A percentile compares a stretch with the other conserved stretches of the same genome.
Evolutionary conservation across 495 filamentous ascomycete species (phyloP).

Genomic region (Viridothelium virens): DNA sequence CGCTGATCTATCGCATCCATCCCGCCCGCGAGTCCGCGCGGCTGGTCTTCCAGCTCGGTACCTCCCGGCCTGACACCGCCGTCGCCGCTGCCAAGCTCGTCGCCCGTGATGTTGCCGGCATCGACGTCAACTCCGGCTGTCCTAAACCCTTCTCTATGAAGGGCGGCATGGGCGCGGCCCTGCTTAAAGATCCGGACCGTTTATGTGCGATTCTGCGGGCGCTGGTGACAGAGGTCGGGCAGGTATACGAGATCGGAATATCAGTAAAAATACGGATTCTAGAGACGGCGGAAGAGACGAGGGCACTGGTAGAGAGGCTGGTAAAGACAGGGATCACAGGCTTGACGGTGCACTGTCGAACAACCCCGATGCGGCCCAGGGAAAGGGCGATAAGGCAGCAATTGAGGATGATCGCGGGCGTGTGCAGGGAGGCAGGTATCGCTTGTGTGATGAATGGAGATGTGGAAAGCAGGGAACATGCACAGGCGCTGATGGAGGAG

Average conservation of each 20-base stretch:
- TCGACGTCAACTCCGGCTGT: conserved; percentile 95
- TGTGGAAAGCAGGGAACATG: conserved; percentile 62
- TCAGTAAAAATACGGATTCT: conserved; percentile 92
- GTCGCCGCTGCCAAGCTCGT: conserved; percentile 77
- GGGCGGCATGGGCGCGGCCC: conserved; percentile 90
- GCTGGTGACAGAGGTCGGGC: conserved; percentile 68
- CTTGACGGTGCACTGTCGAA: conserved; percentile 89
- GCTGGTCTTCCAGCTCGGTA: conserved; percentile 87
- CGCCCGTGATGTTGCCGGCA: conserved; percentile 78
- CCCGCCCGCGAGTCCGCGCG: conserved; percentile 60
- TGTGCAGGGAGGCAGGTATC: conserved; percentile 76
- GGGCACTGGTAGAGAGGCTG: conserved; percentile 63
- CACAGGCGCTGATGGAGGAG: conserved; percentile 56
- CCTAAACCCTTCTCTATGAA: conserved; percentile 90
- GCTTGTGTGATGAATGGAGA: conserved; percentile 94
- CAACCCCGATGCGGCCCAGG: conserved; percentile 85
- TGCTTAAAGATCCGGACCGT: conserved; percentile 73
- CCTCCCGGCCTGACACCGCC: conserved; percentile 67
- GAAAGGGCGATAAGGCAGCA: conserved; percentile 82
- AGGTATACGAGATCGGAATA: conserved; percentile 74
- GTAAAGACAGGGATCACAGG: conserved; percentile 82
- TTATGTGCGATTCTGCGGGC: conserved; percentile 73
- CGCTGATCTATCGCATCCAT: conserved; percentile 75
- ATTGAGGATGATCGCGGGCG: conserved; percentile 64
- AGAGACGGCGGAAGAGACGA: conserved; percentile 63